Conservation (phyloP, 306 rosid species). For the Abrus pulchellus region DNA sequence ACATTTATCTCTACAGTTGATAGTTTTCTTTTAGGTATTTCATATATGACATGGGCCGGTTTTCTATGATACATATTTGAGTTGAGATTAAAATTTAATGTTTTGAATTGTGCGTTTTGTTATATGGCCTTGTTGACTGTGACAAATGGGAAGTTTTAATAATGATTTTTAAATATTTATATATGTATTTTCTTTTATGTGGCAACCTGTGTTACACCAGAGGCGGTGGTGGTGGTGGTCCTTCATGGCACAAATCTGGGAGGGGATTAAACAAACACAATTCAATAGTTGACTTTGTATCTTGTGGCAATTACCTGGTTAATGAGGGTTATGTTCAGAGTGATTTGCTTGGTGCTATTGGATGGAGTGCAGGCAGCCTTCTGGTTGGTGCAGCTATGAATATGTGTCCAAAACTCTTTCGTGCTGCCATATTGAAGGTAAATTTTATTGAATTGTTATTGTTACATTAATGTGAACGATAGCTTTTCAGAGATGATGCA, state of each 20-base stretch:
- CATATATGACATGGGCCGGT: not conserved
- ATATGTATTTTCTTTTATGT: slow-evolving; percentile 12
- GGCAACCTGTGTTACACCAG: slow-evolving; percentile 56
- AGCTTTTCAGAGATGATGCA: slow-evolving; percentile 10
- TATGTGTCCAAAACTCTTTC: slow-evolving; percentile 78
- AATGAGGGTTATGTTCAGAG: slow-evolving; percentile 70
- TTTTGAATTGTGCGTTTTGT: slow-evolving; percentile 1
- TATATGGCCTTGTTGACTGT: slow-evolving; percentile 9
- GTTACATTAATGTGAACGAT: slow-evolving; percentile 23
- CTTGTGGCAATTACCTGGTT: slow-evolving; percentile 79
- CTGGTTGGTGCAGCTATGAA: slow-evolving; percentile 84
- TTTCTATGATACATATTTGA: slow-evolving; percentile 13
- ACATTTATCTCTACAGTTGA: slow-evolving; percentile 5
- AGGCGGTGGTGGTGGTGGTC: slow-evolving; percentile 81
- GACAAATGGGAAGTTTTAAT: slow-evolving; percentile 32
- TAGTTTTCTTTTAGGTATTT: slow-evolving; percentile 24
- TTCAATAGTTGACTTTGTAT: slow-evolving; percentile 79
- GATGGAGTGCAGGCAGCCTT: slow-evolving; percentile 90
- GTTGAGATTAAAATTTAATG: slow-evolving; percentile 32
- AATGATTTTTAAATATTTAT: slow-evolving; percentile 34
- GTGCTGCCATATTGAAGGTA: slow-evolving; percentile 87
- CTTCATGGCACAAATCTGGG: slow-evolving; percentile 87
- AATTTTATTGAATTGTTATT: slow-evolving; percentile 24
- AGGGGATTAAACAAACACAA: slow-evolving; percentile 71
- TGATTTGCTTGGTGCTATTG: slow-evolving; percentile 76